Evolutionary conservation across 2,329 filamentous ascomycete genomes (phyloP).

Genomic region (Fusarium sulawesiense): DNA sequence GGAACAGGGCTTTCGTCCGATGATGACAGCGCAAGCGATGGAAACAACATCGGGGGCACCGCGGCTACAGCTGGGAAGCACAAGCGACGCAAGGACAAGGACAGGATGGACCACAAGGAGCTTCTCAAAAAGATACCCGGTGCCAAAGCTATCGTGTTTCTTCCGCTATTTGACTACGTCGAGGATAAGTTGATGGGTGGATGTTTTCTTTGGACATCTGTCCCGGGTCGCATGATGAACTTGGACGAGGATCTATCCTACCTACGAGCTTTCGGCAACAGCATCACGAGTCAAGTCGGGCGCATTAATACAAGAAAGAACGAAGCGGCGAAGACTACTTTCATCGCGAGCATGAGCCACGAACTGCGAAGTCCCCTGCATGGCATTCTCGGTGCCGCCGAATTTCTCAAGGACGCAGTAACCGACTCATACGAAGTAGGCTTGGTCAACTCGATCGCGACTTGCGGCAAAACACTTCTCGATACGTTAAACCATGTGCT

Average conservation of each 20-base stretch:
- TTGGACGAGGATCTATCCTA: constrained; percentile 51
- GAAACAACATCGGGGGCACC: neutral
- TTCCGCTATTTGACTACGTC: constrained; percentile 52
- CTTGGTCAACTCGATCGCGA: constrained; percentile 59
- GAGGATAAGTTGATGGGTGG: constrained; percentile 51
- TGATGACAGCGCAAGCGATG: constrained; percentile 48
- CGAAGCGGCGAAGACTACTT: constrained; percentile 66
- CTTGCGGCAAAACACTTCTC: constrained; percentile 60
- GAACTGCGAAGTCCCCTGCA: constrained; percentile 67
- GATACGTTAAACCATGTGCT: constrained; percentile 63
- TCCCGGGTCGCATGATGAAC: constrained; percentile 51
- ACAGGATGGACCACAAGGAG: constrained; percentile 48
- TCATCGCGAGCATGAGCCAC: constrained; percentile 70
- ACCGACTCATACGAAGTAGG: constrained; percentile 54
- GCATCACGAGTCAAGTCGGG: constrained; percentile 63
- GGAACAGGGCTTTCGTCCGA: constrained; percentile 47
- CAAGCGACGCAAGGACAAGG: constrained; percentile 22
- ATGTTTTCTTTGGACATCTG: constrained; percentile 52
- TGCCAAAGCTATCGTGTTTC: constrained; percentile 51
- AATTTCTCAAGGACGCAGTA: constrained; percentile 60
- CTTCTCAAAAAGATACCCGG: constrained; percentile 51
- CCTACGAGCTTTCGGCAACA: constrained; percentile 49
- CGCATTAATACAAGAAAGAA: constrained; percentile 64
- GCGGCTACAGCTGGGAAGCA: neutral
- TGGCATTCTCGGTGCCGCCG: constrained; percentile 65